phyloP scores from a whole-genome alignment of 1,284 basidiomycete genomes.

The Phylloboletellus chloephorus region DNA sequence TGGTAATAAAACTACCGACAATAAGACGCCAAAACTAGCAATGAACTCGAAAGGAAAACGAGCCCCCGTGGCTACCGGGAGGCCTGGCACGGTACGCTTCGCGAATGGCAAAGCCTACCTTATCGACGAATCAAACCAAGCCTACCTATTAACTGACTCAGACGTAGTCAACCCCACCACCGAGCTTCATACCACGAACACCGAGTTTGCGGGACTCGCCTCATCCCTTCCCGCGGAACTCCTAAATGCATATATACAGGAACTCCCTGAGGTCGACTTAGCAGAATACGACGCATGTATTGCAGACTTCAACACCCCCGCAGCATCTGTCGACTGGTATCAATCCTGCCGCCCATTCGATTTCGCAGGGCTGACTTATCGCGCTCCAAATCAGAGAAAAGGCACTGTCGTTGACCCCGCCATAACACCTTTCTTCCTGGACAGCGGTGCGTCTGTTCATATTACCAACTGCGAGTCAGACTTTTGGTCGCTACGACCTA shows the following conservation, averaged over 20 bases:
- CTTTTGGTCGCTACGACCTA: constrained; percentile 26
- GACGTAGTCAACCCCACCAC: too few species aligned
- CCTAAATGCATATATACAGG: background rate
- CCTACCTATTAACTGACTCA: too few species aligned
- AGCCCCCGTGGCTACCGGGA: too few species aligned
- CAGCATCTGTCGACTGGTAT: background rate
- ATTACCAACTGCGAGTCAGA: constrained; percentile 27
- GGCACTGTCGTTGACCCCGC: background rate
- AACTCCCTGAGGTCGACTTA: background rate
- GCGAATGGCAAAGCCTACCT: too few species aligned
- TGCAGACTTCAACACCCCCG: background rate
- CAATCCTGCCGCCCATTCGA: background rate
- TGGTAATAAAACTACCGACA: too few species aligned
- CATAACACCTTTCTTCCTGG: constrained; percentile 24
- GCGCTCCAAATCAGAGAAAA: background rate
- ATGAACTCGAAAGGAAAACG: too few species aligned
- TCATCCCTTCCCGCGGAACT: background rate
- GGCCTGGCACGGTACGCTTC: too few species aligned
- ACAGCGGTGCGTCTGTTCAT: constrained; percentile 31
- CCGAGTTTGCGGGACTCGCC: constrained; percentile 1
- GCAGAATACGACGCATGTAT: background rate
- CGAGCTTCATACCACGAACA: too few species aligned
- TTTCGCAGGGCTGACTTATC: background rate
- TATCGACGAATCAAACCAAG: too few species aligned
- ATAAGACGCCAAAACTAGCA: too few species aligned